These are phyloP conservation scores for Coniochaeta ligniaria DNA, from an alignment of 2,329 filamentous ascomycete genomes.

Conservation along the genomic window DNA sequence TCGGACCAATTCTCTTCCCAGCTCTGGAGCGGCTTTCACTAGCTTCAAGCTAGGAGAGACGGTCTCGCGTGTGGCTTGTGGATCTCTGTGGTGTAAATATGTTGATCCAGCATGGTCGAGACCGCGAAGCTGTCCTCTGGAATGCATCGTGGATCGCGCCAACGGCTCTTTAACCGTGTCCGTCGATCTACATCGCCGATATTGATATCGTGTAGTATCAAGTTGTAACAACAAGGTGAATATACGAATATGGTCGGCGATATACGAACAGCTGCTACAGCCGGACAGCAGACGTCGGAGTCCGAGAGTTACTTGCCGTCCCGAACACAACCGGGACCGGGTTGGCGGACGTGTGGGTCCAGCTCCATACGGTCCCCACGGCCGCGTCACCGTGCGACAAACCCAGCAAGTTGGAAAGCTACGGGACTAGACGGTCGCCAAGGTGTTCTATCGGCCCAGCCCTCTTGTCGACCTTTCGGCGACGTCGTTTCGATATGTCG, in stretches of 20 bases:
- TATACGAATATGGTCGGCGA: neutral
- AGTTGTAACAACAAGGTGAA: no score
- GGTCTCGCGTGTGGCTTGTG: neutral
- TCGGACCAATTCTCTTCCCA: no score
- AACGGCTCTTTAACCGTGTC: neutral
- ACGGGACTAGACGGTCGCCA: slow-evolving; percentile 28
- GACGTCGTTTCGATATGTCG: slow-evolving; percentile 46
- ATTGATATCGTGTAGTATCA: neutral
- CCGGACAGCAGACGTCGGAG: slow-evolving; percentile 42
- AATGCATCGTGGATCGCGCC: neutral
- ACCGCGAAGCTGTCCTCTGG: neutral
- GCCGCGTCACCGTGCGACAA: slow-evolving; percentile 45
- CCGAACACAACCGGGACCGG: slow-evolving; percentile 16
- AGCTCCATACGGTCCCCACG: slow-evolving; percentile 39
- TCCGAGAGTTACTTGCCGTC: slow-evolving; percentile 10
- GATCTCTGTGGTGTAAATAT: neutral
- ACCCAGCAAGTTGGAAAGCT: slow-evolving; percentile 43
- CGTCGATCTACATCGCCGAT: neutral
- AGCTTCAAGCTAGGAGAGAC: neutral
- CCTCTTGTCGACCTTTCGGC: slow-evolving; percentile 38
- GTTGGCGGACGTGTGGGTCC: slow-evolving; percentile 53
- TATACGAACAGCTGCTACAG: slow-evolving; percentile 57
- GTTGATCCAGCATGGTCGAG: neutral
- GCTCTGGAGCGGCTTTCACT: no score
- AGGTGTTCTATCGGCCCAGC: slow-evolving; percentile 25